Evolutionary conservation across 2,329 filamentous ascomycete species (phyloP), one percentile per base, ranked within the genome.

Genomic region (Paradendryphiella salina): DNA sequence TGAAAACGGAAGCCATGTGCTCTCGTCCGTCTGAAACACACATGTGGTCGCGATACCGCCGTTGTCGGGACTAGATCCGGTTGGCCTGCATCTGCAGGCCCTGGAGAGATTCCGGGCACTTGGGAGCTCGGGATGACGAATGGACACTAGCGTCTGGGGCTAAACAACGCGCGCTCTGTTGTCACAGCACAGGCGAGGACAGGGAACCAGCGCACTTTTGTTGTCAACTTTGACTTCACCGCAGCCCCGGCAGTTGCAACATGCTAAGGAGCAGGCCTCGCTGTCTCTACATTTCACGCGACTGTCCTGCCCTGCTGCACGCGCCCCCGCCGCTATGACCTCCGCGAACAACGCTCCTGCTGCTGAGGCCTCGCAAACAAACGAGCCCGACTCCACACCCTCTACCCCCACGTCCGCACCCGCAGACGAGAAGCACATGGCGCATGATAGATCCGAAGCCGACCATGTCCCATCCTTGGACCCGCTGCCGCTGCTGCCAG

Each of bases 401-500:
- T 55, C 60, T 13, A 56, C 63, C 15, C 51, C 54, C 38, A 42
- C 60, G 26, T 43, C 48, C 26, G 43, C 61, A 28, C 49, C 52
- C 33, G 41, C 44, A 17, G 42, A 47, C 33, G 47, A 59, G 29
- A 39, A 54, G 33, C 36, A 60, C 54, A 71, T 69, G 65, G 60
- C 63, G 46, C 59, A 57, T 35, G 59, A 66, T 18, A 50, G 59
- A 41, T 63, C 64, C 14, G 60, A 72, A 14, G 58, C 62, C 18
- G 67, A 73, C 33, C 67, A 72, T 52, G 64, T 71, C 37, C 63
- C 57, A 29, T 56, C 59, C 6, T 72, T 70, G 47, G 71, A 72
- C 15, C 56, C 63, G 33, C 64, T 76, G 23, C 73, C 75, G 21
- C 71, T 73, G 11, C 63, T 77, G 23, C 73, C 75, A 5, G 60